phyloP scores from a whole-genome alignment of 495 filamentous ascomycete genomes.

The Ramalina peruviana region DNA sequence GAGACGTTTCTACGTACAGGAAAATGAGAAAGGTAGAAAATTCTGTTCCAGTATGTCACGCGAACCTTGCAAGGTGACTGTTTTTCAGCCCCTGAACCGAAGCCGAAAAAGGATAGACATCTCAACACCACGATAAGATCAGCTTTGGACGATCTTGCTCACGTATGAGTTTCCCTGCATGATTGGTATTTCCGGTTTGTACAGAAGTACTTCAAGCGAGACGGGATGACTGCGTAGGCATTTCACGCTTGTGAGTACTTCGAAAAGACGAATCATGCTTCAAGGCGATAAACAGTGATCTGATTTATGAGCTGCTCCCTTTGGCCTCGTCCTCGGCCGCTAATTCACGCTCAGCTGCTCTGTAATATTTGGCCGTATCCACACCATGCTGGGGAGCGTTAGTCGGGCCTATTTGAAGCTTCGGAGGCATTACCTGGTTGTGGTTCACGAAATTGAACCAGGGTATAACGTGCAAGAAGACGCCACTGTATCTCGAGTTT shows the following conservation, averaged over 20 bases:
- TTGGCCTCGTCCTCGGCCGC: slow-evolving; percentile 48
- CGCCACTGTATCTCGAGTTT: slow-evolving; percentile 78
- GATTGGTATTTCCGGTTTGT: too few relatives aligned
- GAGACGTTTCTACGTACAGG: slow-evolving; percentile 89
- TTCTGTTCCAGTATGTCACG: neutral
- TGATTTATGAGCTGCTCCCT: neutral
- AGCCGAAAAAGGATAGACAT: slow-evolving; percentile 37
- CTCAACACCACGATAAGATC: slow-evolving; percentile 27
- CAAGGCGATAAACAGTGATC: neutral
- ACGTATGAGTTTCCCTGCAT: too few relatives aligned
- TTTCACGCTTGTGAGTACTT: neutral
- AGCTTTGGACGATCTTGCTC: neutral
- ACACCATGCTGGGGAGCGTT: slow-evolving; percentile 61
- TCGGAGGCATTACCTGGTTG: slow-evolving; percentile 40
- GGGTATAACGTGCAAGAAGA: slow-evolving; percentile 70
- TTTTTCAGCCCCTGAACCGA: slow-evolving; percentile 44
- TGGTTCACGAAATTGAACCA: slow-evolving; percentile 99
- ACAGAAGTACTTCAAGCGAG: neutral
- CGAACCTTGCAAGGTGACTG: slow-evolving; percentile 1
- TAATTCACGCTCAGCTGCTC: slow-evolving; percentile 85
- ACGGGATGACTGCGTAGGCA: neutral
- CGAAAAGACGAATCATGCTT: too few relatives aligned
- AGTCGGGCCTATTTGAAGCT: neutral
- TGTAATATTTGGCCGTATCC: slow-evolving; percentile 96
- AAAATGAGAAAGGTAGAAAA: slow-evolving; percentile 67